These are phyloP conservation scores for Skeletonema tropicum DNA, from an alignment of 108 stramenopile species.

Conservation along the genomic window DNA sequence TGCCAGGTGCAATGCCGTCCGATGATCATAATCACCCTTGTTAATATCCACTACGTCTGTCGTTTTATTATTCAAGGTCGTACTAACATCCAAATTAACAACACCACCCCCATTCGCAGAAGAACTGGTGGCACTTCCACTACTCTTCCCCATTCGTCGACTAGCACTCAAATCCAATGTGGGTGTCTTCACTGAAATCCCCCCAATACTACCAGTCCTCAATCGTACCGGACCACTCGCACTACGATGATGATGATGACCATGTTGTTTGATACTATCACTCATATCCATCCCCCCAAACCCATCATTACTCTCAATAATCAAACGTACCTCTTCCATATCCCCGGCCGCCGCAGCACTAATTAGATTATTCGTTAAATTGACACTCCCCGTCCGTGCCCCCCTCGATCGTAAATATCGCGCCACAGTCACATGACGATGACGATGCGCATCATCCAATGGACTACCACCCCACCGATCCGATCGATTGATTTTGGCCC, in stretches of 20 bases:
- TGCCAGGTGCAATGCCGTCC: constrained; percentile 91
- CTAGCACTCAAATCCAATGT: constrained; percentile 32
- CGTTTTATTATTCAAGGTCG: background rate
- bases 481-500: constrained; percentile 71
- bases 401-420: constrained; percentile 70
- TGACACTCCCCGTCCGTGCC: constrained; percentile 69
- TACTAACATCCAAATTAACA: background rate
- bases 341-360: constrained; percentile 84
- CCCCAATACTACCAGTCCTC: constrained; percentile 32
- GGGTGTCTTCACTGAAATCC: background rate
- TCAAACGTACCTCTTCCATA: constrained; percentile 71
- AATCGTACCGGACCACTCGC: constrained; percentile 62
- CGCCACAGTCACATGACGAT: constrained; percentile 75
- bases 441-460: constrained; percentile 88
- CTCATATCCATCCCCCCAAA: constrained; percentile 9
- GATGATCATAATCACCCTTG: constrained; percentile 86
- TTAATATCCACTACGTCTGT: constrained; percentile 56
- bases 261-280: background rate
- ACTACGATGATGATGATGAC: background rate
- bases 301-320: constrained; percentile 37
- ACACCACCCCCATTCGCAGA: too few species aligned
- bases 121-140: too few species aligned
- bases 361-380: constrained; percentile 73
- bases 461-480: constrained; percentile 86
- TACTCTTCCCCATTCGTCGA: background rate